Percentiles rank a stretch among this genome's conserved stretches.
Conservation (phyloP, 106 monocot genomes). For the Amphibolis antarctica region DNA sequence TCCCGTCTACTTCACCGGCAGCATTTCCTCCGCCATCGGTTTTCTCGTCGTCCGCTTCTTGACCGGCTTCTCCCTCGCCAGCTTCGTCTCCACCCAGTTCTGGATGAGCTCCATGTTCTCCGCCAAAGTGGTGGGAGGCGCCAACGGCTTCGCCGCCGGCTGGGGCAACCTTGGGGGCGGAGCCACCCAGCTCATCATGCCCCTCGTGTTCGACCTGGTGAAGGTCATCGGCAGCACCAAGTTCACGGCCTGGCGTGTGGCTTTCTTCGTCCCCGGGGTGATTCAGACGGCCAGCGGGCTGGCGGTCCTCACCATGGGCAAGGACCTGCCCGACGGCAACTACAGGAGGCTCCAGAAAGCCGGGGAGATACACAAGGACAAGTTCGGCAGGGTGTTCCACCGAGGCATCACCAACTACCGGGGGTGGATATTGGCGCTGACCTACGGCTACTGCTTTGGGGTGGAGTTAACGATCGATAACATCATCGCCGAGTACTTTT, state of each 20-base stretch:
- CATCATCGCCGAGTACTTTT: conserved; percentile 88
- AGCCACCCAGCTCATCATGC: conserved; percentile 91
- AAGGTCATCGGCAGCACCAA: conserved; percentile 36
- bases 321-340: conserved; percentile 77
- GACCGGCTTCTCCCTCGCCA: conserved; percentile 78
- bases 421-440: conserved; percentile 55
- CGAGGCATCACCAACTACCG: conserved; percentile 53
- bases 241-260: conserved; percentile 80
- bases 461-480: conserved; percentile 80
- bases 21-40: conserved; percentile 33
- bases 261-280: conserved; percentile 84
- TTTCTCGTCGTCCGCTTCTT: conserved; percentile 79
- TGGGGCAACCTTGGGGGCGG: conserved; percentile 99
- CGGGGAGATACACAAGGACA: conserved; percentile 59
- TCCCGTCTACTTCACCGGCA: conserved; percentile 59
- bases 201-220: conserved; percentile 54
- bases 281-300: conserved; percentile 55
- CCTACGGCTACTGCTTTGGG: conserved; percentile 82
- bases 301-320: conserved; percentile 43
- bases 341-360: conserved; percentile 37
- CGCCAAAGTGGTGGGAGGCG: conserved; percentile 48
- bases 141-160: conserved; percentile 76
- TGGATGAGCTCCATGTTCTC: conserved; percentile 99
- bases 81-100: conserved; percentile 83
- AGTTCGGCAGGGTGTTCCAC: conserved; percentile 24